Base-by-base conservation (phyloP, 1,139 yeast species). In the Protomyces inundatus region DNA sequence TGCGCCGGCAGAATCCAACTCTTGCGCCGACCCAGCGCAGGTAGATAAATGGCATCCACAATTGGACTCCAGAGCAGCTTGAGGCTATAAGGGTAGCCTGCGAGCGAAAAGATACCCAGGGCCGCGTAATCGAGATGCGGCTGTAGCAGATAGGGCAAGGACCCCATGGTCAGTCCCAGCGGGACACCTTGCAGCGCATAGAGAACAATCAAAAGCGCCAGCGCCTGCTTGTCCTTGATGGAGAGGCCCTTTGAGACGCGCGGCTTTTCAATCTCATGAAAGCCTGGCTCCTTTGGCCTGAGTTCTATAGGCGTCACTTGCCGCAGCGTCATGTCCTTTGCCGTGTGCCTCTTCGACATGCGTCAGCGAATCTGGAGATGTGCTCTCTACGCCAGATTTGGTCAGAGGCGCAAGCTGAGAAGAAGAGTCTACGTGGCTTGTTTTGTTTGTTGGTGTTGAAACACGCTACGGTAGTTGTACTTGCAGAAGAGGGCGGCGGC, bases 1-100 rank as follows among this genome's bases (percentile, higher is more conserved):
- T 93, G 98, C 51, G 91, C 84, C 0, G 98, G 99, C 16, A 95
- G 83, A 69, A 93, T 90, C 99, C 99, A 93, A 12, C 95, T 85
- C 72, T 91, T 82, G 70, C 98, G 79, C 59, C 97, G 81, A 3
- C 98, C 99, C 55, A 88, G 71, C 57, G 77, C 78, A 32, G 80
- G 80, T 67, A 79, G 80, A 72, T 87, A 95, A 33, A 90, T 75
- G 0, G 97, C 91, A 74, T 93, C 98, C 5, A 93, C 98, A 33
- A 93, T 82, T 0, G 98, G 99, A 32, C 96, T 88, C 98, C 98
- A 93, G 55, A 93, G 76, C 65, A 93, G 80, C 75, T 93, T 93
- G 69, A 93, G 78, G 7, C 97, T 88, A 75, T 93, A 93, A 0
- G 99, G 98, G 72, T 93, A 95, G 4, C 97, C 85, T 0, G 98